Conservation (phyloP, 179 eudicot species). For the Vitellaria paradoxa region DNA sequence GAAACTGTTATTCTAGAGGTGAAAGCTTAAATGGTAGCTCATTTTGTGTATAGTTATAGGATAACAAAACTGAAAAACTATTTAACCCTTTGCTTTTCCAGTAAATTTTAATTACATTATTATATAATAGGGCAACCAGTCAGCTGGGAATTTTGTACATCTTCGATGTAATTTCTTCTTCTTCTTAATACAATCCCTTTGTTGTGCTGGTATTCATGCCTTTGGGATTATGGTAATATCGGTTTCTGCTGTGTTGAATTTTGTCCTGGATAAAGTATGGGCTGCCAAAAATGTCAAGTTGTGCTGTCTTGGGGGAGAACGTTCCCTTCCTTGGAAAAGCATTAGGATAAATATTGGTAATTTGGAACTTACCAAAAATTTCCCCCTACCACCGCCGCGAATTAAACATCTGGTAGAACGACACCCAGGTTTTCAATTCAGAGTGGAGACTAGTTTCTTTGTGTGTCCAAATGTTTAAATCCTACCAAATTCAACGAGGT, state of each 20-base stretch:
- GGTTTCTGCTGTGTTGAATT: neutral
- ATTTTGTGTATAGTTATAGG: slow-evolving; percentile 5
- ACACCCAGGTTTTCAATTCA: too few species aligned
- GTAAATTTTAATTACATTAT: neutral
- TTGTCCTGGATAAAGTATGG: too few species aligned
- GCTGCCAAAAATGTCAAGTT: too few species aligned
- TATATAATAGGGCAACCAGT: neutral
- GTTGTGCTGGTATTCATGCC: neutral
- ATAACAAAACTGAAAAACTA: neutral
- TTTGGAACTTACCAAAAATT: too few species aligned
- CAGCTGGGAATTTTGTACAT: neutral
- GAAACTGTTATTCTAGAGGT: neutral
- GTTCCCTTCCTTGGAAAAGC: too few species aligned
- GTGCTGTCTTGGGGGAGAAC: neutral
- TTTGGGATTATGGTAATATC: neutral
- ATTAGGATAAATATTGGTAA: too few species aligned
- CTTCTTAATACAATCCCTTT: neutral
- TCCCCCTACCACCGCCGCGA: too few species aligned
- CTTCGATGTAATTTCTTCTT: neutral
- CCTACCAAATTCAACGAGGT: too few species aligned
- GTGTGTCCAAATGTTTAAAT: too few species aligned
- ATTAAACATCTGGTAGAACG: too few species aligned
- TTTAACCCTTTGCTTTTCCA: neutral
- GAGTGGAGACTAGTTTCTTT: too few species aligned
- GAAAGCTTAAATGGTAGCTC: neutral